Evolutionary conservation across 257 asterid genomes (phyloP).

Genomic region (Leptodermis oblonga): DNA sequence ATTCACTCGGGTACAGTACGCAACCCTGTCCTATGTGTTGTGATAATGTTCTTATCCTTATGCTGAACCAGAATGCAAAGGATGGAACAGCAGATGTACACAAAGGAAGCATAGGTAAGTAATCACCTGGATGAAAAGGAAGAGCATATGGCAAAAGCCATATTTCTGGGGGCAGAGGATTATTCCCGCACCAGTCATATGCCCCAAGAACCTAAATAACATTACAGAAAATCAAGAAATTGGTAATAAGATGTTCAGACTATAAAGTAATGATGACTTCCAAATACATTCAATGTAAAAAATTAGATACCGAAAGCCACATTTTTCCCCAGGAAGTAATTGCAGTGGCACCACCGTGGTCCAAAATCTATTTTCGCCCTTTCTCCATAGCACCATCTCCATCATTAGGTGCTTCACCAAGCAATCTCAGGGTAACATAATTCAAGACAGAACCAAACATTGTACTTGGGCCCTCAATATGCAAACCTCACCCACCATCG

Average conservation of each 20-base stretch:
- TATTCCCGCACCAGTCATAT: slow-evolving; percentile 97
- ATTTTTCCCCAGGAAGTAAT: slow-evolving; percentile 98
- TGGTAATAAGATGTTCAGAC: slow-evolving; percentile 10
- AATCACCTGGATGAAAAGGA: slow-evolving; percentile 93
- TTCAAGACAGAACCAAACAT: slow-evolving; percentile 94
- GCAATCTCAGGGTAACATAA: slow-evolving; percentile 88
- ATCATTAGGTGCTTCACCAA: slow-evolving; percentile 86
- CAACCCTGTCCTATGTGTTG: neutral
- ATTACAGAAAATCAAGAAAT: slow-evolving; percentile 10
- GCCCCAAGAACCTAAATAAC: slow-evolving; percentile 76
- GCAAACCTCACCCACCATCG: slow-evolving; percentile 99
- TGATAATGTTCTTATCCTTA: neutral
- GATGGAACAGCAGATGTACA: neutral
- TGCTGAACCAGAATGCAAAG: neutral
- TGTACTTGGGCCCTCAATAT: slow-evolving; percentile 95
- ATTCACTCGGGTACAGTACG: neutral
- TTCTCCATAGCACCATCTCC: slow-evolving; percentile 95
- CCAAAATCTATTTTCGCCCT: slow-evolving; percentile 84
- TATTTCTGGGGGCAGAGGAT: slow-evolving; percentile 97
- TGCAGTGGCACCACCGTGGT: slow-evolving; percentile 87
- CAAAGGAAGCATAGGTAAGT: neutral
- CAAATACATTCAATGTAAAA: slow-evolving; percentile 15
- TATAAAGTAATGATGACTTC: slow-evolving; percentile 6
- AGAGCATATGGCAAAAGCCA: slow-evolving; percentile 86
- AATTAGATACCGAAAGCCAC: slow-evolving; percentile 85